phyloP scores from a whole-genome alignment of 2,329 filamentous ascomycete species.

The Talaromyces sp. region DNA sequence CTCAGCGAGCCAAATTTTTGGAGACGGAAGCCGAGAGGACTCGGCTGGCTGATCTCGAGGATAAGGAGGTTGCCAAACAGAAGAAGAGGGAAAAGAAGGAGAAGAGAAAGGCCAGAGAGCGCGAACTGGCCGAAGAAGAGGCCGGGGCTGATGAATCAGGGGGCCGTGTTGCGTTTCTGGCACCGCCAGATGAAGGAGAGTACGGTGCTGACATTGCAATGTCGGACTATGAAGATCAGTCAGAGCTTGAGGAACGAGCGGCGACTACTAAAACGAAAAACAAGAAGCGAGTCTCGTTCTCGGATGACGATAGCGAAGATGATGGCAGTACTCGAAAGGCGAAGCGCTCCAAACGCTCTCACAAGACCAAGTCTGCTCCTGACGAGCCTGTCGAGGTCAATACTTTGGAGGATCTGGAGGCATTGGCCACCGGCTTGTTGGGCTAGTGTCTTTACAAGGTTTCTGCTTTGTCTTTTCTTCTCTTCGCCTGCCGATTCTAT shows the following conservation, averaged over 20 bases:
- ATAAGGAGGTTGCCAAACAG: slow-evolving; percentile 75
- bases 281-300: slow-evolving; percentile 32
- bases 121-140: slow-evolving; percentile 29
- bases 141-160: slow-evolving; percentile 24
- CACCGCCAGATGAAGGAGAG: slow-evolving; percentile 24
- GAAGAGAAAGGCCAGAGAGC: slow-evolving; percentile 38
- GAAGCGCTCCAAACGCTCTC: slow-evolving; percentile 19
- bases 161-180: slow-evolving; percentile 23
- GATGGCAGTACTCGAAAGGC: slow-evolving; percentile 21
- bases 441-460: slow-evolving; percentile 15
- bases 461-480: slow-evolving; percentile 12
- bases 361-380: slow-evolving; percentile 12
- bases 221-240: slow-evolving; percentile 14
- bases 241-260: slow-evolving; percentile 12
- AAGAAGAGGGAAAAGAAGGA: slow-evolving; percentile 55
- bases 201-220: slow-evolving; percentile 5
- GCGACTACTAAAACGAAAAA: slow-evolving; percentile 27
- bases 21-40: slow-evolving; percentile 69
- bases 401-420: slow-evolving; percentile 45
- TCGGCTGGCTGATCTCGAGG: slow-evolving; percentile 67
- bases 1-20: slow-evolving; percentile 72
- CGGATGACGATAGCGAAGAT: slow-evolving; percentile 21
- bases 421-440: slow-evolving; percentile 41
- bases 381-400: slow-evolving; percentile 29
- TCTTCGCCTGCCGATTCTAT: slow-evolving; percentile 6